A percentile compares a stretch with the other conserved stretches of the same genome.
Conservation (phyloP, 176 grass and related monocot species). For the Zoysia japonica region DNA sequence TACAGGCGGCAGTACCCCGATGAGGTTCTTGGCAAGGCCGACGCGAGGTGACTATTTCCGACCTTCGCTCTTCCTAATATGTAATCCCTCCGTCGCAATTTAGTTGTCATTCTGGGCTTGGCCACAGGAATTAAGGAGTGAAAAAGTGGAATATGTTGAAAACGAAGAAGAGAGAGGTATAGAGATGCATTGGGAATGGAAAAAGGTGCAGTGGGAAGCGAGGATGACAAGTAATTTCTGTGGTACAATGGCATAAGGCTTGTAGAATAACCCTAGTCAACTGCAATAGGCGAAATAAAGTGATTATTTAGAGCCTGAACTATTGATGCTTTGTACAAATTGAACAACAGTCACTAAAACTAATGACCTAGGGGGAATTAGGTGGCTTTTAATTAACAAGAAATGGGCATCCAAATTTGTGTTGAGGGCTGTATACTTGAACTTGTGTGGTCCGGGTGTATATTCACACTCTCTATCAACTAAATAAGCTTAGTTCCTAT, state of each 20-base stretch:
- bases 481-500: background rate
- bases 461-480: background rate
- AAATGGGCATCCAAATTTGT: too few species aligned
- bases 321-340: background rate
- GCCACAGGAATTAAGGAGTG: too few species aligned
- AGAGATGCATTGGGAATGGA: too few species aligned
- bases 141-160: too few species aligned
- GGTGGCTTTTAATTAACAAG: background rate
- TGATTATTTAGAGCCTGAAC: background rate
- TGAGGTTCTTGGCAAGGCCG: conserved; percentile 65
- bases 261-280: background rate
- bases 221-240: background rate
- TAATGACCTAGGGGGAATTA: background rate
- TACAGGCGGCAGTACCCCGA: conserved; percentile 86
- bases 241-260: background rate
- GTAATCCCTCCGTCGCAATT: too few species aligned
- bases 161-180: too few species aligned
- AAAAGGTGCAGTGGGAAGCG: too few species aligned
- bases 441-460: background rate
- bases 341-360: background rate
- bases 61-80: background rate
- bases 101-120: too few species aligned
- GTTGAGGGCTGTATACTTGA: background rate
- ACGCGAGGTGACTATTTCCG: conserved; percentile 42
- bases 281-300: background rate